Base-by-base conservation (phyloP, 2,329 filamentous ascomycete genomes). In the Colletotrichum eleusines region DNA sequence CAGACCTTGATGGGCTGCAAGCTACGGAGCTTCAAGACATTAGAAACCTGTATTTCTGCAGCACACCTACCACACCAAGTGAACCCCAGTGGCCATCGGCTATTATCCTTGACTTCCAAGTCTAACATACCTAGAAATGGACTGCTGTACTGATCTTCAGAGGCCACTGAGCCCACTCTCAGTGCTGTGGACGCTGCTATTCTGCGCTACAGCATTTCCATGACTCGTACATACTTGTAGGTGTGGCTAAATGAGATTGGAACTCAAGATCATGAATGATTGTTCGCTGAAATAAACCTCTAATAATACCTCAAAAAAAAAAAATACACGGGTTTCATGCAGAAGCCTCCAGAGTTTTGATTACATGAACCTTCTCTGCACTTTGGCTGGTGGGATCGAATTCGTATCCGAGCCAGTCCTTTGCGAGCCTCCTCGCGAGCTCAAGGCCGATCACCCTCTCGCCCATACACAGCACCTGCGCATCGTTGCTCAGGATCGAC, bases 391-490 rank as follows among this genome's bases (percentile, higher is more conserved):
- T 82, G 53, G 86, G 84, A 80, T 97, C 94, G 81, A 96, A 96
- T 70, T 89, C 85, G 80, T 96, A 95, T n/a, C 89, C 91, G 42
- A 97, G 79, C 93, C 93, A 97, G 84, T 97, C 94, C 78, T 86
- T 90, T 0, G 90, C 93, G 75, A 97, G 79, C 76, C 93, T 85
- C 76, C 93, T 88, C 53, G 94, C 94, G 51, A 97, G 81, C 83
- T 97, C 94, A 58, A 96, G 79, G 0, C 94, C 94, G 54, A 97
- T 88, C 0, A 97, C 94, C 28, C 94, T 84, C 86, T 97, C 92
- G 0, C 94, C 94, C 85, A 97, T 91, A 79, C 94, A 97, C 72
- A 97, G 83, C 40, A 97, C 93, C 82, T 97, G 94, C 3, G 93
- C 93, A 79, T 97, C 91, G 80, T 97, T 97, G 83, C 91, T 94